These are phyloP conservation scores for Cadophora sp. DNA, from an alignment of 2,329 filamentous ascomycete genomes.

Conservation along the genomic window DNA sequence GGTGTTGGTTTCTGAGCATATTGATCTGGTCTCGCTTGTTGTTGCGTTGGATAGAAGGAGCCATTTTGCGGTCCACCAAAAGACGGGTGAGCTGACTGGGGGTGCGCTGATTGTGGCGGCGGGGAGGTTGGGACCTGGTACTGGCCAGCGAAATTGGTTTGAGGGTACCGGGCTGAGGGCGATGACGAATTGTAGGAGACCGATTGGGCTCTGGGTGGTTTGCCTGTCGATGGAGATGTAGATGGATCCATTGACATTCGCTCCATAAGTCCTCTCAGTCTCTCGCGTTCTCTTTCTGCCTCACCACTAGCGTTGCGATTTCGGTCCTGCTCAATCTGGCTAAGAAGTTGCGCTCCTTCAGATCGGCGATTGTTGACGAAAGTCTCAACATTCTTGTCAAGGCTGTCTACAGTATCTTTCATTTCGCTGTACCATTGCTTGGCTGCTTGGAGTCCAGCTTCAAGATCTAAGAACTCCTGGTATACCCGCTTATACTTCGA, in stretches of 20 bases:
- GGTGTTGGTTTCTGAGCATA: slow-evolving; percentile 58
- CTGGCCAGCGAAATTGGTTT: slow-evolving; percentile 61
- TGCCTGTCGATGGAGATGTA: slow-evolving; percentile 49
- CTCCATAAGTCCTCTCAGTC: slow-evolving; percentile 90
- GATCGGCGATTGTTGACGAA: slow-evolving; percentile 95
- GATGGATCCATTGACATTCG: slow-evolving; percentile 85
- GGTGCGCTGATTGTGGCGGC: slow-evolving; percentile 49
- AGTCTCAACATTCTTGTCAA: slow-evolving; percentile 94
- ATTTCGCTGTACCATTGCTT: slow-evolving; percentile 96
- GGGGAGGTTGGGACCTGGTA: slow-evolving; percentile 66
- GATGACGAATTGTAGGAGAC: slow-evolving; percentile 47
- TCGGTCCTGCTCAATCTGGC: slow-evolving; percentile 66
- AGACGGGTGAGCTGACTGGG: slow-evolving; percentile 50
- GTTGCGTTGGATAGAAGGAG: slow-evolving; percentile 40
- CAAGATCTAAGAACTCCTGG: slow-evolving; percentile 89
- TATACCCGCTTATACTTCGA: slow-evolving; percentile 90
- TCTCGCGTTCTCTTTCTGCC: slow-evolving; percentile 82
- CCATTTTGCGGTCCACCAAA: slow-evolving; percentile 51
- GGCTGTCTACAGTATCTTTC: slow-evolving; percentile 89
- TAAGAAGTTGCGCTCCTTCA: slow-evolving; percentile 88
- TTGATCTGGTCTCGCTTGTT: slow-evolving; percentile 43
- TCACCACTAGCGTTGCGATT: slow-evolving; percentile 43
- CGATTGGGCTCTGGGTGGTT: slow-evolving; percentile 46
- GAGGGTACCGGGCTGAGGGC: slow-evolving; percentile 56
- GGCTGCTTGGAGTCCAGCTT: slow-evolving; percentile 84